phyloP scores from a whole-genome alignment of 352 stramenopile species.

The Phytophthora pisi region DNA sequence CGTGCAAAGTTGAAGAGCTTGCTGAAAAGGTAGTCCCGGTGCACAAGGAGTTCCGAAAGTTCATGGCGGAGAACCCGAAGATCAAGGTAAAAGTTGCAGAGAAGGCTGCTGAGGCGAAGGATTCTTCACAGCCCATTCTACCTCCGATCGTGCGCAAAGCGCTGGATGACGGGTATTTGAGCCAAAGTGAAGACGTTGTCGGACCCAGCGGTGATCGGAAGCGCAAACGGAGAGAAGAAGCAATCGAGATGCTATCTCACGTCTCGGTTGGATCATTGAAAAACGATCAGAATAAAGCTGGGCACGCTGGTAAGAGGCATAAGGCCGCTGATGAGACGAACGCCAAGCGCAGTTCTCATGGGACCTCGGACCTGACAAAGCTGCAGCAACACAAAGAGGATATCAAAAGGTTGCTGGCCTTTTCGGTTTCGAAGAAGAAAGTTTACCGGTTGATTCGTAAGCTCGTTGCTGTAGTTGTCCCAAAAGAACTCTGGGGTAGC shows the following conservation, averaged over 20 bases:
- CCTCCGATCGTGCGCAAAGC: conserved; percentile 33
- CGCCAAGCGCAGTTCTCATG: not conserved
- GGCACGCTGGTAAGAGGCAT: conserved; percentile 14
- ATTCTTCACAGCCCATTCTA: conserved; percentile 21
- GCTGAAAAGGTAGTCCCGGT: conserved; percentile 41
- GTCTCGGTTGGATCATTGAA: conserved; percentile 21
- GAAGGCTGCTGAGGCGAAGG: conserved; percentile 5
- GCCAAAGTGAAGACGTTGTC: conserved; percentile 43
- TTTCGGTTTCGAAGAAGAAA: conserved; percentile 48
- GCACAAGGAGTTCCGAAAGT: conserved; percentile 42
- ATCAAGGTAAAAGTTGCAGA: conserved; percentile 36
- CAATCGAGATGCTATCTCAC: conserved; percentile 54
- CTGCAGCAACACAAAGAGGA: conserved; percentile 59
- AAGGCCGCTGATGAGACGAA: not conserved
- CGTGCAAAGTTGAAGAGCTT: conserved; percentile 41
- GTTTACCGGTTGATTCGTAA: conserved; percentile 62
- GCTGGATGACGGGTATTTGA: conserved; percentile 65
- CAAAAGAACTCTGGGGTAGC: conserved; percentile 63
- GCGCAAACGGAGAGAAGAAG: conserved; percentile 52
- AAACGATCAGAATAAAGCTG: not conserved
- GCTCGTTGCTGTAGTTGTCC: conserved; percentile 54
- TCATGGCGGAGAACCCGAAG: conserved; percentile 46
- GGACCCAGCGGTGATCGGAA: conserved; percentile 35
- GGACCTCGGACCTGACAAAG: conserved; percentile 29
- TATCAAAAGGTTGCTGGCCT: conserved; percentile 50